These are phyloP conservation scores for Ustilaginoidea virens DNA, from an alignment of 2,329 filamentous ascomycete genomes.

Conservation along the genomic window DNA sequence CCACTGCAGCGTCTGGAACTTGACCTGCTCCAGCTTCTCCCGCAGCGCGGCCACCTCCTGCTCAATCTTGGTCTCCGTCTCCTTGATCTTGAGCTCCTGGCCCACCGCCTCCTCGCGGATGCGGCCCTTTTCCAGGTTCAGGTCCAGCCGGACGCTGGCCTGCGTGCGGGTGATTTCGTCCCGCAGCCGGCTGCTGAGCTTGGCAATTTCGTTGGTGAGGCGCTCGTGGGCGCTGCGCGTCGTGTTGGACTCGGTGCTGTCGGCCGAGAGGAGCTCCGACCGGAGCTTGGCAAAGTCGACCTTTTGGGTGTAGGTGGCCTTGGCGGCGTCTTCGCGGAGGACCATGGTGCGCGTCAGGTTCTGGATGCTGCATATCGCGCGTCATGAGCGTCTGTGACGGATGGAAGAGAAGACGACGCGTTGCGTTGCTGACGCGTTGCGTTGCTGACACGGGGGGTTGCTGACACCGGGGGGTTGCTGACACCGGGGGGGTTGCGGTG, in stretches of 20 bases:
- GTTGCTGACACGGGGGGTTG: too few species aligned
- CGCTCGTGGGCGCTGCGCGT: constrained; percentile 85
- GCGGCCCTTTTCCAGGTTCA: constrained; percentile 92
- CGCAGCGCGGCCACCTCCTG: constrained; percentile 84
- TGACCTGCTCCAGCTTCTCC: constrained; percentile 90
- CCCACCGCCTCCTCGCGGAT: constrained; percentile 93
- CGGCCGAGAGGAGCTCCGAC: constrained; percentile 80
- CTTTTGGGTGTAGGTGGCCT: constrained; percentile 70
- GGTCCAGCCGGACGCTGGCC: constrained; percentile 77
- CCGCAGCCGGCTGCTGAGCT: constrained; percentile 73
- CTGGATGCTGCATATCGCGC: constrained; percentile 64
- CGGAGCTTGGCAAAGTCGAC: constrained; percentile 97
- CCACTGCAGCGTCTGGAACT: constrained; percentile 97
- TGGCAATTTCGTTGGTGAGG: constrained; percentile 85
- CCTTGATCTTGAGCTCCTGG: constrained; percentile 95
- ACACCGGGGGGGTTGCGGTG: neutral
- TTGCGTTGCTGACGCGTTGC: too few species aligned
- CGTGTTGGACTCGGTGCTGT: constrained; percentile 78
- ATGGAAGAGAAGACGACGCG: too few species aligned
- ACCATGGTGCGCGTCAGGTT: constrained; percentile 98
- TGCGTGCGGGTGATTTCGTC: constrained; percentile 94
- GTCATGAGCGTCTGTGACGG: too few species aligned
- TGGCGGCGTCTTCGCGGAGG: constrained; percentile 78
- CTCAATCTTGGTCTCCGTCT: constrained; percentile 97
- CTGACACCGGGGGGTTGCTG: too few species aligned